phyloP scores from a whole-genome alignment of 208 protist species.

The Crithidia acanthocephali region DNA sequence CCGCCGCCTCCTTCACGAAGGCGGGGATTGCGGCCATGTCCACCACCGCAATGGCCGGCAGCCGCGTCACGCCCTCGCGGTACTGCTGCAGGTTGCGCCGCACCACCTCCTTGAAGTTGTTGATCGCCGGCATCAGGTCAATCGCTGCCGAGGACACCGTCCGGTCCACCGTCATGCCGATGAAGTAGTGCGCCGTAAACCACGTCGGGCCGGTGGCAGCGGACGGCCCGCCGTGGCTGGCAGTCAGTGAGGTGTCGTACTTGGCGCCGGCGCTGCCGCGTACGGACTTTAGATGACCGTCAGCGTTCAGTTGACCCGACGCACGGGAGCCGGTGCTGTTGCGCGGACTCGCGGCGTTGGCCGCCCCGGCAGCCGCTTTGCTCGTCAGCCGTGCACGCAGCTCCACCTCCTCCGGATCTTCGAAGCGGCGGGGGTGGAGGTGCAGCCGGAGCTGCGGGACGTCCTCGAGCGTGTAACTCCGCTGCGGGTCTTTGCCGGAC shows the following conservation, averaged over 20 bases:
- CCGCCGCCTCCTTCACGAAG: conserved; percentile 76
- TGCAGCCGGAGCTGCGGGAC: conserved; percentile 74
- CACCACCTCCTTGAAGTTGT: conserved; percentile 69
- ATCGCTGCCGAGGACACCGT: conserved; percentile 56
- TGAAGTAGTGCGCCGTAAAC: conserved; percentile 83
- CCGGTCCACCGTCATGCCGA: conserved; percentile 82
- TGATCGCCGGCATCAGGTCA: conserved; percentile 72
- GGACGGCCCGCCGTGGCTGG: neutral
- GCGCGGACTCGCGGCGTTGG: conserved; percentile 7
- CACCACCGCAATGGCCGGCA: conserved; percentile 70
- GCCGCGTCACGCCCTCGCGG: conserved; percentile 67
- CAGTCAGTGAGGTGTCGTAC: neutral
- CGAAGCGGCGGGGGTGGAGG: conserved; percentile 78
- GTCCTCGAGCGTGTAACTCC: conserved; percentile 80
- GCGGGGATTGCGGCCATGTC: conserved; percentile 67
- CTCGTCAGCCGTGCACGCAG: conserved; percentile 39
- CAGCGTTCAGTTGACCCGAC: conserved; percentile 20
- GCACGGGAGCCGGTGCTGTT: conserved; percentile 24
- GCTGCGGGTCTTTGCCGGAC: conserved; percentile 71
- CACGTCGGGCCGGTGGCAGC: conserved; percentile 6
- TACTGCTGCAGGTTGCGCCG: conserved; percentile 69
- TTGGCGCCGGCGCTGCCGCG: conserved; percentile 7
- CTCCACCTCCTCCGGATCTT: conserved; percentile 79
- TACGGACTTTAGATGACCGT: conserved; percentile 7
- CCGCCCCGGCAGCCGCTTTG: conserved; percentile 14